A percentile compares a stretch with the other conserved stretches of the same genome.
Evolutionary conservation across 1,139 yeast species (phyloP).

Genomic region (Saccharomyces hybrid): DNA sequence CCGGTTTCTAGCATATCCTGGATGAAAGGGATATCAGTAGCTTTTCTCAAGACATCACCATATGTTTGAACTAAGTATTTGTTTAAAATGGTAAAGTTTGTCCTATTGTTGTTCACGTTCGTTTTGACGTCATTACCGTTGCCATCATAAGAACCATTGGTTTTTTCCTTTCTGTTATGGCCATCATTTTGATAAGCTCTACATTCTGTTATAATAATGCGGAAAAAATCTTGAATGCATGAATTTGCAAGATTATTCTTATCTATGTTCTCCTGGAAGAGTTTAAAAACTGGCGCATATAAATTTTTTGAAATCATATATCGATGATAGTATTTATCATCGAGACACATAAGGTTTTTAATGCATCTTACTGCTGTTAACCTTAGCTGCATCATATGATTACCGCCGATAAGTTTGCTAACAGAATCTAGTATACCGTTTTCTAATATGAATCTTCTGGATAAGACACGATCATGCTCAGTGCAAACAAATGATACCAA

Average conservation of each 20-base stretch:
- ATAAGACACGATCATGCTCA: slow-evolving; percentile 49
- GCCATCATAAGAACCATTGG: neutral
- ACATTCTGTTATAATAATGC: slow-evolving; percentile 37
- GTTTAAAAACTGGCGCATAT: slow-evolving; percentile 43
- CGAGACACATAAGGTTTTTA: slow-evolving; percentile 48
- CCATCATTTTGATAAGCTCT: slow-evolving; percentile 16
- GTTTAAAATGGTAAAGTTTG: slow-evolving; percentile 43
- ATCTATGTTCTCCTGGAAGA: slow-evolving; percentile 44
- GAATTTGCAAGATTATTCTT: slow-evolving; percentile 65
- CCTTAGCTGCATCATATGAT: slow-evolving; percentile 44
- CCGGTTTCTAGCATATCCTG: slow-evolving; percentile 15
- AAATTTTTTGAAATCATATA: slow-evolving; percentile 51
- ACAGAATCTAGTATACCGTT: slow-evolving; percentile 49
- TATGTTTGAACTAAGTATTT: slow-evolving; percentile 43
- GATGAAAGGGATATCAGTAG: slow-evolving; percentile 31
- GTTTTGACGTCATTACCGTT: neutral
- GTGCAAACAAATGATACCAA: slow-evolving; percentile 56
- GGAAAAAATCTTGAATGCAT: slow-evolving; percentile 64
- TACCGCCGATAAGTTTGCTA: slow-evolving; percentile 36
- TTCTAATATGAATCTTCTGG: slow-evolving; percentile 55
- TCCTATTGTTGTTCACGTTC: slow-evolving; percentile 11
- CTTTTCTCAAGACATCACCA: slow-evolving; percentile 34
- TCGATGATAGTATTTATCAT: slow-evolving; percentile 53
- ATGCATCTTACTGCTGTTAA: slow-evolving; percentile 60
- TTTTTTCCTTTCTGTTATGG: slow-evolving; percentile 13